A percentile compares a stretch with the other conserved stretches of the same genome.
phyloP scores from a whole-genome alignment of 2,329 filamentous ascomycete genomes.

The Escovopsis sp. region DNA sequence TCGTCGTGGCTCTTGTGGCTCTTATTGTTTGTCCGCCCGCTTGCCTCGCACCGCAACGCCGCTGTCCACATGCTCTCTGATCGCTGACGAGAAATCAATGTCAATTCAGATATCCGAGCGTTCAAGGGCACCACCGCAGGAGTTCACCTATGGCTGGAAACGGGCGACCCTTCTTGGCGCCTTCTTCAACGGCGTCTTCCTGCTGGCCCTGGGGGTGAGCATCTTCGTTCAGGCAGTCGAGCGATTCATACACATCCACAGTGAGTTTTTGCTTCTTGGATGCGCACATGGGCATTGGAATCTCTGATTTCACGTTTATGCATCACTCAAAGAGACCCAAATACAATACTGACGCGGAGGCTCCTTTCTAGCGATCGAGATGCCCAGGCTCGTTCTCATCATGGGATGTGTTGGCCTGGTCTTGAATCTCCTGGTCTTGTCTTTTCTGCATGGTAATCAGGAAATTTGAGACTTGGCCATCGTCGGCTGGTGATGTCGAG shows the following conservation, averaged over 20 bases:
- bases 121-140: slow-evolving; percentile 34
- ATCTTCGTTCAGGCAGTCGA: slow-evolving; percentile 62
- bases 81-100: neutral
- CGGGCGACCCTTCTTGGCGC: slow-evolving; percentile 58
- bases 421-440: slow-evolving; percentile 51
- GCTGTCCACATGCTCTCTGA: neutral
- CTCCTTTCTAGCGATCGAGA: slow-evolving; percentile 37
- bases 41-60: no score
- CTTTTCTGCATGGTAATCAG: slow-evolving; percentile 46
- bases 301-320: no score
- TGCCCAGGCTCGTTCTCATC: slow-evolving; percentile 52
- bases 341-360: no score
- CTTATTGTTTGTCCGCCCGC: slow-evolving; percentile 35
- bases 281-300: slow-evolving; percentile 1
- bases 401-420: slow-evolving; percentile 52
- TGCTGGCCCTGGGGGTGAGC: slow-evolving; percentile 56
- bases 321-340: no score
- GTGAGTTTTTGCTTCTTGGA: slow-evolving; percentile 18
- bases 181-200: slow-evolving; percentile 69
- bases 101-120: slow-evolving; percentile 39
- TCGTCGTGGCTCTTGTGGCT: slow-evolving; percentile 50
- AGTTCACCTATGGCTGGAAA: slow-evolving; percentile 56
- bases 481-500: neutral
- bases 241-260: slow-evolving; percentile 44
- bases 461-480: no score